Evolutionary conservation across 148 eudicot species (phyloP), one percentile per base, ranked within the genome.

Genomic region (Hydrangea macrophylla): DNA sequence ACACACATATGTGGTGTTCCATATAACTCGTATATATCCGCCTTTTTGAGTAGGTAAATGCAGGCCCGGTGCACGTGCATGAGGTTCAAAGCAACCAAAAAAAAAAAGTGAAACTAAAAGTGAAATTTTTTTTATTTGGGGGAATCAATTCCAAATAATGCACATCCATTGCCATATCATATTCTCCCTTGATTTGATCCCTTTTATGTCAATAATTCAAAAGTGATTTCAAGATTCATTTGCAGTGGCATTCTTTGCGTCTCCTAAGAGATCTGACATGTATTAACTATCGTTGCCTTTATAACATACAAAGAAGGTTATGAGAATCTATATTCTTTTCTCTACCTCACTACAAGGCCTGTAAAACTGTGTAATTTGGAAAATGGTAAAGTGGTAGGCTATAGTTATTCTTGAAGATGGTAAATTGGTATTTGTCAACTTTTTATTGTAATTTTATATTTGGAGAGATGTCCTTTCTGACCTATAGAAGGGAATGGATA

Each of bases 101-200:
- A 67, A 72, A 73, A 20, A 26, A 13, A 28, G 51, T 22, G 55
- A 42, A 54, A 71, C 37, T 10, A n/a, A n/a, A n/a, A 63, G 48
- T 42, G 53, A n/a, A 30, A 59, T 31, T 59, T 53, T 39, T 35
- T 33, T 58, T n/a, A 17, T 28, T n/a, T n/a, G n/a, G n/a, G 31
- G 68, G 84, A 84, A 84, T 78, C 70, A 57, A 64, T 75, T 84
- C 82, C 65, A 57, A 17, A 27, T 60, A 73, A 70, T 75, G 74
- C 74, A 25, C 73, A 60, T 71, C 78, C 68, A 64, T 73, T 69
- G 67, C 17, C 51, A 65, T 63, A 44, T 78, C 72, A 53, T 36
- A 77, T 63, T 70, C 71, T 57, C 64, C 65, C 61, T 67, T 68
- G 53, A 48, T 67, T 28, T 12, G 44, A 25, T 55, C 71, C 69